phyloP scores from a whole-genome alignment of 768 basidiomycete genomes.

The Suillus luteus region DNA sequence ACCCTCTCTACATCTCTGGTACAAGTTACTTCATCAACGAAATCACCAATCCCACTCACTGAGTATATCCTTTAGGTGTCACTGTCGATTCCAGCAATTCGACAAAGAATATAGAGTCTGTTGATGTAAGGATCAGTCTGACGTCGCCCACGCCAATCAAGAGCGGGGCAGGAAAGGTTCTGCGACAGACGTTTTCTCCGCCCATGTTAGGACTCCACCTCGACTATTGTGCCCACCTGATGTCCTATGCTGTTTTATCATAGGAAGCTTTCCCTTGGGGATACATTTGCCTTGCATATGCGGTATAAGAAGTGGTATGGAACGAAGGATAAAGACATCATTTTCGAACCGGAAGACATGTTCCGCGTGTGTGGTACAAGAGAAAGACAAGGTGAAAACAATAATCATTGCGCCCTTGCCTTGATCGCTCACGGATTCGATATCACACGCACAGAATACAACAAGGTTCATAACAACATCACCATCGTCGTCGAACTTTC shows the following conservation, averaged over 20 bases:
- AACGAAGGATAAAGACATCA: no score
- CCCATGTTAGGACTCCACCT: neutral
- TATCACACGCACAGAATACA: no score
- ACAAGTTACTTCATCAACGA: neutral
- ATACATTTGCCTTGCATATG: no score
- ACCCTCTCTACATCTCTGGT: neutral
- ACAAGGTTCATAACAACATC: no score
- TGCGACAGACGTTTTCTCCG: neutral
- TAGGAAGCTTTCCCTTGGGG: neutral
- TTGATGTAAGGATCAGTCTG: neutral
- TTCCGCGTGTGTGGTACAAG: no score
- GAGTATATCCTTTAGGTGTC: neutral
- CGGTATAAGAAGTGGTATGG: no score
- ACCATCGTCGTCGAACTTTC: no score
- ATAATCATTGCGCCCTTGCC: no score
- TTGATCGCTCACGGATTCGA: no score
- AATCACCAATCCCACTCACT: neutral
- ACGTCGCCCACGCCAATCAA: neutral
- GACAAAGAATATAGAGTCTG: neutral
- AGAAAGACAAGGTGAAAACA: no score
- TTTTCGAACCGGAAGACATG: no score
- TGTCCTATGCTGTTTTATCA: neutral
- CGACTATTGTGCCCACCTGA: neutral
- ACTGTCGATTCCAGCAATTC: neutral
- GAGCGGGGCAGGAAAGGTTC: neutral